Conservation (phyloP, 2,329 filamentous ascomycete genomes). For the Biscogniauxia mediterranea region DNA sequence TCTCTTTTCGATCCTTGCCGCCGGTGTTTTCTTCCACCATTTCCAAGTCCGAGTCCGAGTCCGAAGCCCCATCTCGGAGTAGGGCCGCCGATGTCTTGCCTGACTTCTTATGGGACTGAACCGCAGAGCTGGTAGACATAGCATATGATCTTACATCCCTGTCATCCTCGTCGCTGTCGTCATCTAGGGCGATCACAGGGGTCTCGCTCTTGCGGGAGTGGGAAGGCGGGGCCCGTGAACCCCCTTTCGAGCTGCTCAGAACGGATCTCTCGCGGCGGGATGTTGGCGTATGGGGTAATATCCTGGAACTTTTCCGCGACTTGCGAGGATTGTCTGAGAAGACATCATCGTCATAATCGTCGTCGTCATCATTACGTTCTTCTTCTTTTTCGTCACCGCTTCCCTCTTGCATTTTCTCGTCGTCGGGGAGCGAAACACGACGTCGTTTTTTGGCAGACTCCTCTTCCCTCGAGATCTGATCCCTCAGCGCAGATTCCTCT, state of each 20-base stretch:
- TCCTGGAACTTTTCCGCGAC: slow-evolving; percentile 15
- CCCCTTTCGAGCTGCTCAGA: slow-evolving; percentile 1
- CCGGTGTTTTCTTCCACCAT: slow-evolving; percentile 10
- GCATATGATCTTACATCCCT: slow-evolving; percentile 11
- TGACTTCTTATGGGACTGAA: neutral
- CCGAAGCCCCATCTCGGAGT: slow-evolving; percentile 10
- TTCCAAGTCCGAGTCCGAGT: slow-evolving; percentile 15
- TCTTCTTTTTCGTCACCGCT: neutral
- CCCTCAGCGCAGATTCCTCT: slow-evolving; percentile 10
- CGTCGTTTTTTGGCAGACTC: slow-evolving; percentile 24
- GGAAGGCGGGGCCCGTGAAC: slow-evolving; percentile 4
- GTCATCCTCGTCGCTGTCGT: slow-evolving; percentile 17
- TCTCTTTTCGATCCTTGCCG: slow-evolving; percentile 21
- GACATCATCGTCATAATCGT: slow-evolving; percentile 15
- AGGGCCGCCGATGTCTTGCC: neutral
- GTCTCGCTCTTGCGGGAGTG: slow-evolving; percentile 10
- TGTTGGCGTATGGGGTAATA: slow-evolving; percentile 13
- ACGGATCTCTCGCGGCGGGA: slow-evolving; percentile 11
- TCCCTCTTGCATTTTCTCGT: slow-evolving; percentile 5
- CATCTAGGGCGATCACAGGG: slow-evolving; percentile 21
- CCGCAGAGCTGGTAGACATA: neutral
- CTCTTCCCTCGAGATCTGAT: slow-evolving; percentile 8
- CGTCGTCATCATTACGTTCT: neutral
- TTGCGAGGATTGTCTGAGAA: slow-evolving; percentile 17
- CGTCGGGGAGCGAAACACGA: slow-evolving; percentile 13